Conservation (phyloP, 805 yeast species). For the Nakazawaea siamensis region DNA sequence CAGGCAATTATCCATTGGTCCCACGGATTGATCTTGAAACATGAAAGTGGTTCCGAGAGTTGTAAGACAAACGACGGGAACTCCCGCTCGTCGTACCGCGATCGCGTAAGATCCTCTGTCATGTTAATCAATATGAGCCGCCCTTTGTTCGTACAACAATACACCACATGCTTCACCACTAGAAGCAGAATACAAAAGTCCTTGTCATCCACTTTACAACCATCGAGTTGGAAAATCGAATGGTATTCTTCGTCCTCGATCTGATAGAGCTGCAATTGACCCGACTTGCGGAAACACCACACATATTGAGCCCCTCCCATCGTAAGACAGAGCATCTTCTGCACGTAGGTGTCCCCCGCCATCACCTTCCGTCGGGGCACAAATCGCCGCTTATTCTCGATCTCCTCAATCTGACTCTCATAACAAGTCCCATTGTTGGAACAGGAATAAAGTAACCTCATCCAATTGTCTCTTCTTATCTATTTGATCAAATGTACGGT, state of each 20-base stretch:
- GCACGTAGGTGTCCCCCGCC: slow-evolving; percentile 1
- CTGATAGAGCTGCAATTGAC: slow-evolving; percentile 1
- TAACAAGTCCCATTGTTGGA: slow-evolving; percentile 1
- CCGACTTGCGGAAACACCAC: slow-evolving; percentile 7
- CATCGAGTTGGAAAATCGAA: neutral
- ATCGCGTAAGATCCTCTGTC: neutral
- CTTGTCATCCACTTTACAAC: slow-evolving; percentile 5
- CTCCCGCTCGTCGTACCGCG: neutral
- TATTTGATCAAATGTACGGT: too few species aligned
- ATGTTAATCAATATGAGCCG: slow-evolving; percentile 5
- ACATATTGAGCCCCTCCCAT: neutral
- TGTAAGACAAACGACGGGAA: slow-evolving; percentile 2
- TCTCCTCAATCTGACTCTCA: neutral
- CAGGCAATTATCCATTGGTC: slow-evolving; percentile 9
- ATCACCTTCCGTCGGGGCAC: neutral
- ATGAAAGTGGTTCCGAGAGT: slow-evolving; percentile 10
- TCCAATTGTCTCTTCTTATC: too few species aligned
- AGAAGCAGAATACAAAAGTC: slow-evolving; percentile 4
- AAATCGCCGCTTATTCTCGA: neutral
- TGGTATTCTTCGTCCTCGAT: neutral
- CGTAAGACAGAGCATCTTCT: neutral
- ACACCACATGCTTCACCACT: neutral
- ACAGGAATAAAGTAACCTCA: slow-evolving; percentile 2
- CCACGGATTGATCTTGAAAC: slow-evolving; percentile 9
- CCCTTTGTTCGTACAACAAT: slow-evolving; percentile 10